Percentiles rank a stretch among this genome's conserved stretches.
phyloP scores from a whole-genome alignment of 2,329 filamentous ascomycete genomes.

The Davidsoniella eucalypti region DNA sequence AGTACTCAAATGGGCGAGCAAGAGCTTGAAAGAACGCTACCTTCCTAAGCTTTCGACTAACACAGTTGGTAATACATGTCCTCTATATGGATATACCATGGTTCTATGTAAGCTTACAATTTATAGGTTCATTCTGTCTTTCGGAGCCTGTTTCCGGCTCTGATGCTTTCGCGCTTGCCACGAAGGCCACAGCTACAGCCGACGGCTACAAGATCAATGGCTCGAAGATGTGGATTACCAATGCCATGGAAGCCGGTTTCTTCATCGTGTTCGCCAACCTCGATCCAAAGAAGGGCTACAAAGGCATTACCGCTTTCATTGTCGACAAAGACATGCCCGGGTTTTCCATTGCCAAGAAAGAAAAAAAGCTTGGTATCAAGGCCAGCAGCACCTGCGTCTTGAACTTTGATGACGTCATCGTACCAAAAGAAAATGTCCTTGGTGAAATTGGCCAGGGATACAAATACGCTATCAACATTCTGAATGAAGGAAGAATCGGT shows the following conservation, averaged over 20 bases:
- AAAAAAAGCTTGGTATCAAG: slow-evolving; percentile 97
- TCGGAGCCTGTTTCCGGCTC: slow-evolving; percentile 87
- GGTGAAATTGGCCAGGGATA: slow-evolving; percentile 85
- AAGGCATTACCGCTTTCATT: slow-evolving; percentile 90
- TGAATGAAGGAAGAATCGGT: slow-evolving; percentile 95
- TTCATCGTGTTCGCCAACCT: slow-evolving; percentile 98
- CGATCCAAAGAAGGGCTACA: slow-evolving; percentile 82
- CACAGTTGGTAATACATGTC: slow-evolving; percentile 43
- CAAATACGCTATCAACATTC: slow-evolving; percentile 86
- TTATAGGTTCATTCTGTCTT: slow-evolving; percentile 60
- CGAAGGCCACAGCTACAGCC: slow-evolving; percentile 69
- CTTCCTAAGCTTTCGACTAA: slow-evolving; percentile 79
- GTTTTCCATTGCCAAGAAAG: slow-evolving; percentile 95
- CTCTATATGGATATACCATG: background rate
- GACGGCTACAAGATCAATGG: slow-evolving; percentile 78
- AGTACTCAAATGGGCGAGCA: slow-evolving; percentile 67
- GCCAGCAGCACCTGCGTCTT: slow-evolving; percentile 93
- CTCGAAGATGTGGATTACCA: slow-evolving; percentile 99
- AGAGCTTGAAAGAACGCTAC: slow-evolving; percentile 66
- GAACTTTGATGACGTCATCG: slow-evolving; percentile 90
- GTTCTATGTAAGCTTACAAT: background rate
- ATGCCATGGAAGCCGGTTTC: slow-evolving; percentile 81
- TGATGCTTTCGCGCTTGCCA: slow-evolving; percentile 88
- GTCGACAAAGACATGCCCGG: slow-evolving; percentile 80
- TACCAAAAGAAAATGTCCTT: slow-evolving; percentile 75